These are phyloP conservation scores for Misopates orontium DNA, from an alignment of 257 asterid genomes.

Conservation along the genomic window DNA sequence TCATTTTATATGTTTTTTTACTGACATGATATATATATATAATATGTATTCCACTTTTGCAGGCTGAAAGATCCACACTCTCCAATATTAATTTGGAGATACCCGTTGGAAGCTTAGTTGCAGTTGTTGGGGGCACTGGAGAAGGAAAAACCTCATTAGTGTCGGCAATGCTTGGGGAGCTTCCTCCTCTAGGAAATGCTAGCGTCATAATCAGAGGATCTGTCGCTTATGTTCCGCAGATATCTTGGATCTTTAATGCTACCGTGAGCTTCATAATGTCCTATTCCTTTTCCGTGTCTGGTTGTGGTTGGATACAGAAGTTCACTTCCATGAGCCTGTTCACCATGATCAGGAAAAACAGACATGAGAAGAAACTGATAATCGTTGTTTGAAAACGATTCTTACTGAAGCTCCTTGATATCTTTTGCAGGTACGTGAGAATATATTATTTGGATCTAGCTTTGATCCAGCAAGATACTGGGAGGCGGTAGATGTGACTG, in stretches of 20 bases:
- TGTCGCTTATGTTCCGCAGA: slow-evolving; percentile 89
- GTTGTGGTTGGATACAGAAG: not conserved
- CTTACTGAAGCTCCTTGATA: slow-evolving; percentile 5
- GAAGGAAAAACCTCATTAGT: slow-evolving; percentile 90
- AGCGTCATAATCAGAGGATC: slow-evolving; percentile 73
- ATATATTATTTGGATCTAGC: slow-evolving; percentile 72
- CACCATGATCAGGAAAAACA: slow-evolving; percentile 13
- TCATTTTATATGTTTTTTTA: slow-evolving; percentile 12
- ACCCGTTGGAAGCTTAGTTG: slow-evolving; percentile 80
- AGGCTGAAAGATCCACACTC: slow-evolving; percentile 72
- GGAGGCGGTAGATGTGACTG: slow-evolving; percentile 72
- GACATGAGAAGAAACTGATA: not conserved
- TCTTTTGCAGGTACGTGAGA: slow-evolving; percentile 70
- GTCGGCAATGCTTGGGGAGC: slow-evolving; percentile 89
- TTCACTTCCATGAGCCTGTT: slow-evolving; percentile 11
- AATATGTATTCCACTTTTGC: slow-evolving; percentile 22
- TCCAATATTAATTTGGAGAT: slow-evolving; percentile 72
- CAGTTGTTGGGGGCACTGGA: slow-evolving; percentile 93
- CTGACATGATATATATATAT: slow-evolving; percentile 12
- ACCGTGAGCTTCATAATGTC: slow-evolving; percentile 54
- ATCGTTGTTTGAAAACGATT: not conserved
- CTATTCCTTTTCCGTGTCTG: slow-evolving; percentile 18
- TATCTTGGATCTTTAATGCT: slow-evolving; percentile 92
- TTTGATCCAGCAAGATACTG: slow-evolving; percentile 70
- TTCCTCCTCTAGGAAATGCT: slow-evolving; percentile 75